Evolutionary conservation across 768 basidiomycete genomes (phyloP).

Genomic region (Termitomyces sp.): DNA sequence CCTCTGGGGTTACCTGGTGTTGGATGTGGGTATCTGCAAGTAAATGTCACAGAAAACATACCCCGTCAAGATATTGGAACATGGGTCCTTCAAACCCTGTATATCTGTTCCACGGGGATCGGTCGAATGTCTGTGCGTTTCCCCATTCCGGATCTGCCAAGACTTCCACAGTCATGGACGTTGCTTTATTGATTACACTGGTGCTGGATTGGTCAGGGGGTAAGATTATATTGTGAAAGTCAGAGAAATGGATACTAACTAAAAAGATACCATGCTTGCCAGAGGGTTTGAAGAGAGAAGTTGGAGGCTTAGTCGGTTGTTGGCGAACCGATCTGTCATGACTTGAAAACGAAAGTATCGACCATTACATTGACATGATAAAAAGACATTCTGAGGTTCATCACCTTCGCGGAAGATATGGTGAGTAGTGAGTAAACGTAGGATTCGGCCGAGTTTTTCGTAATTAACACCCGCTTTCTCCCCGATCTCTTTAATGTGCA

Average conservation of each 20-base stretch:
- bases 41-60: not conserved
- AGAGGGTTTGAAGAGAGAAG: not conserved
- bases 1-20: constrained; percentile 8
- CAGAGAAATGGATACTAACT: not conserved
- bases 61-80: constrained; percentile 12
- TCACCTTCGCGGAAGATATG: no score
- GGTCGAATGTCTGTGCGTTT: constrained; percentile 18
- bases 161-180: constrained; percentile 25
- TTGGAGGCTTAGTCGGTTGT: not conserved
- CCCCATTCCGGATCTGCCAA: constrained; percentile 33
- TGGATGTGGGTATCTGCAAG: not conserved
- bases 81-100: constrained; percentile 5
- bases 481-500: constrained; percentile 5
- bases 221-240: not conserved
- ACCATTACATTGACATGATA: no score
- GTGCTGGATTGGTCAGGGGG: constrained; percentile 7
- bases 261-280: constrained; percentile 16
- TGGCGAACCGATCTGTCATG: constrained; percentile 26
- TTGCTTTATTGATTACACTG: constrained; percentile 15
- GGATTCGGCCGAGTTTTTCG: no score
- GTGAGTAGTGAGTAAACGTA: no score
- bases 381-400: no score
- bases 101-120: not conserved
- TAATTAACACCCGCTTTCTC: no score
- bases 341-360: no score